A percentile compares a stretch with the other conserved stretches of the same genome.
Conservation (phyloP, 768 basidiomycete genomes). For the Amanita muscaria region DNA sequence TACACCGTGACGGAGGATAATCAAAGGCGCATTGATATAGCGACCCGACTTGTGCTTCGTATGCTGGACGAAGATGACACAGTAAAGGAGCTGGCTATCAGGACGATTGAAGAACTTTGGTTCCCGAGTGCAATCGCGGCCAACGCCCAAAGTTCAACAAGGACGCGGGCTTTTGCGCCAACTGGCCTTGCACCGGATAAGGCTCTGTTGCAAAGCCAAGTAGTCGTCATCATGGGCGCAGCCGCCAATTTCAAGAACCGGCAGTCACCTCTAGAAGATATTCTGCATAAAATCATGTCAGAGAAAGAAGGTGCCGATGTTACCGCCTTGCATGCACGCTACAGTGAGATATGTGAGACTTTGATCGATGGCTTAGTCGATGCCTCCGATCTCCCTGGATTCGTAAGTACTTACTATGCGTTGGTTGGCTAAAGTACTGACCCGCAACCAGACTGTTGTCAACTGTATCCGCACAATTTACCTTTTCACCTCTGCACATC, state of each 20-base stretch:
- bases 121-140: conserved; percentile 40
- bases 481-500: conserved; percentile 74
- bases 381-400: conserved; percentile 69
- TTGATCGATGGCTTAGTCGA: conserved; percentile 88
- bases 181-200: conserved; percentile 37
- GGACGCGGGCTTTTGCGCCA: conserved; percentile 16
- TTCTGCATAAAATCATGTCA: conserved; percentile 74
- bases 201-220: conserved; percentile 49
- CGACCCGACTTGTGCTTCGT: conserved; percentile 69
- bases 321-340: conserved; percentile 50
- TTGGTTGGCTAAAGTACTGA: too few species aligned
- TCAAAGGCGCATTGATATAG: conserved; percentile 65
- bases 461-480: conserved; percentile 83
- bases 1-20: conserved; percentile 58
- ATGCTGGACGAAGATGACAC: conserved; percentile 92
- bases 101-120: conserved; percentile 88
- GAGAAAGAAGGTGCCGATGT: conserved; percentile 58
- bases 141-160: conserved; percentile 19
- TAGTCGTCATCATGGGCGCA: conserved; percentile 79
- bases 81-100: conserved; percentile 88
- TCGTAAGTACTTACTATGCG: conserved; percentile 37
- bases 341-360: conserved; percentile 73
- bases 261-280: conserved; percentile 75
- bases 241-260: conserved; percentile 76
- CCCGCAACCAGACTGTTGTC: conserved; percentile 71